Percentiles rank a stretch among this genome's conserved stretches.
Conservation (phyloP, 2,329 filamentous ascomycete species). For the Talaromyces islandicus region DNA sequence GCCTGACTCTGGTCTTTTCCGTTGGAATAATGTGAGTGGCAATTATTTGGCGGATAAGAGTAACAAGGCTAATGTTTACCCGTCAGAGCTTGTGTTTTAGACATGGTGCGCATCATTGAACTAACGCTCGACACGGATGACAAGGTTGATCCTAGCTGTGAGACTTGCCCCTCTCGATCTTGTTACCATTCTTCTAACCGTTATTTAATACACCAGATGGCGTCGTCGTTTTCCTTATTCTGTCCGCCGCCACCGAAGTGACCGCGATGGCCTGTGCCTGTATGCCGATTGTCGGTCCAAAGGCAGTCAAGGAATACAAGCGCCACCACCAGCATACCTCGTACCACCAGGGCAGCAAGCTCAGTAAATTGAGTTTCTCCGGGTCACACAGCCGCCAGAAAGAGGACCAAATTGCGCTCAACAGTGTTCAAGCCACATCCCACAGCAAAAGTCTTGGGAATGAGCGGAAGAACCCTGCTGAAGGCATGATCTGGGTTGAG, state of each 20-base stretch:
- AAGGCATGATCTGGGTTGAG: not conserved
- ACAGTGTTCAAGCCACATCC: not conserved
- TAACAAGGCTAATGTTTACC: not conserved
- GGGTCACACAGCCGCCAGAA: not conserved
- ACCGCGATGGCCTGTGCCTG: not conserved
- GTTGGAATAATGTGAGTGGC: not conserved
- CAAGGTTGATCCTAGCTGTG: not conserved
- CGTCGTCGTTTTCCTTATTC: not conserved
- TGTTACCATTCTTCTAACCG: not conserved
- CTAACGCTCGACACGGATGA: not conserved
- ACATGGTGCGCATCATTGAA: not conserved
- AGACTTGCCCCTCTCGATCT: not conserved
- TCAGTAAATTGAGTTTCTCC: not conserved
- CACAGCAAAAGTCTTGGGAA: not conserved
- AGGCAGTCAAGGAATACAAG: slow-evolving; percentile 1
- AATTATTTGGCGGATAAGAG: not conserved
- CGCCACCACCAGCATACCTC: not conserved
- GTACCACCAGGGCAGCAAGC: not conserved
- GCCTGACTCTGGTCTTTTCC: not conserved
- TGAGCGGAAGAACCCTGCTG: not conserved
- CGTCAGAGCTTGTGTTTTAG: not conserved
- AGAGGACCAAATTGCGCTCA: not conserved
- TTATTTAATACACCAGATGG: not conserved
- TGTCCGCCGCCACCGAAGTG: not conserved
- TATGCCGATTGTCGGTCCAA: not conserved